Evolutionary conservation across 345 rosid genomes (phyloP), one percentile per base, ranked within the genome.

Genomic region (Populus ilicifolia): DNA sequence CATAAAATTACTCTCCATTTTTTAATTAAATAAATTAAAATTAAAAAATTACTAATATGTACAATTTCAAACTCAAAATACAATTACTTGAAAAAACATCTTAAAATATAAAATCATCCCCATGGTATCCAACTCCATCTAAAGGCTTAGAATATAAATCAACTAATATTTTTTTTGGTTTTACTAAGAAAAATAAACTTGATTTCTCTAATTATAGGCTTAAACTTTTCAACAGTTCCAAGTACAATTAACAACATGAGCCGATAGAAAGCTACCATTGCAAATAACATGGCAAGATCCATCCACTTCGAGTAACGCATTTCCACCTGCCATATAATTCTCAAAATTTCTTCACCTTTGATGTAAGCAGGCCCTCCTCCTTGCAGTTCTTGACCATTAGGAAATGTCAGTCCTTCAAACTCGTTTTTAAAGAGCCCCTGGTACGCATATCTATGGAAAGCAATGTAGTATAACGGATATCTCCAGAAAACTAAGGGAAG

Each of bases 401-500:
- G 86, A 13, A 85, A 85, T 8, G 36, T 76, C 33, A 83, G 23
- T 36, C 88, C 88, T 78, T 78, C 52, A 36, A 83, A 85, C 33
- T 89, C 90, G 36, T 89, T 89, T 75, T 89, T 89, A 52, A 74
- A 88, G 66, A 89, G 21, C 5, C 90, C 90, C 78, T 88, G 89
- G 23, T 68, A 76, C 1, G 88, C 84, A 75, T 86, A 0, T 79
- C 80, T 18, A 87, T 67, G 70, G 70, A 67, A 33, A 16, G 70
- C 70, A 67, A 67, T 67, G 43, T 67, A 67, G 36, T 67, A 67
- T 21, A 30, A 5, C 33, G 70, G 41, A 17, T 67, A 67, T 18
- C 36, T 67, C 70, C 70, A 67, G 16, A 67, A 67, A 5, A 35
- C 10, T 0, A 30, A 30, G 0, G 43, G 70, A 33, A 33, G 70